Base-by-base conservation (phyloP, 2,329 filamentous ascomycete genomes). In the Beauveria medogensis region DNA sequence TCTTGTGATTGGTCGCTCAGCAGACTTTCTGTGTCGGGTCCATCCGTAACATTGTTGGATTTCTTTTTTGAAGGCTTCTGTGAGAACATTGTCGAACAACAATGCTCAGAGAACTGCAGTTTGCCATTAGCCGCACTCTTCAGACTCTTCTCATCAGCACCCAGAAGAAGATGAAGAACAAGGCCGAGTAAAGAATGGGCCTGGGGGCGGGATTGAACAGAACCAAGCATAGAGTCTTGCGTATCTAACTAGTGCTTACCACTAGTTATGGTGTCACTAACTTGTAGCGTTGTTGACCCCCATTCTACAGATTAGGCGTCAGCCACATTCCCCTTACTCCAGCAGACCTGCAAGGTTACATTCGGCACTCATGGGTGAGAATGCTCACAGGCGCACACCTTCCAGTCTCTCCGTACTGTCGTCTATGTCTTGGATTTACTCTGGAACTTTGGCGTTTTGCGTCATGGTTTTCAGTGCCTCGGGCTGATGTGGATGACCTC, bases 311-410 rank as follows among this genome's bases (percentile, higher is more conserved):
- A 22, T 22, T 22, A 20, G 51, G 59, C 46, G 37, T 22, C 26
- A 40, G 47, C 55, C 55, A 51, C 46, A 30, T 41, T 50, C 20
- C 20, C 18, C 10, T 34, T 2, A 40, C 55, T 16, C 58, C 48
- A 40, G 26, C 12, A 47, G 43, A 41, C 47, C 24, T 61, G 59
- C 20, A 61, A 61, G 52, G 59, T 61, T 61, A 61, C 59, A 61
- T 61, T 26, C 30, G 59, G 24, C 22, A 50, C 22, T 52, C 41
- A 24, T 54, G 26, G 18, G 28, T 3, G 37, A 22, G n/a, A 9
- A 12, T 62, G 16, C 34, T 20, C 24, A 5, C n/a, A 30, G 8
- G 24, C 22, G 16, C 9, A 6, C 10, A 46, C 44, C 9, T 8
- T 18, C 10, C 8, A 5, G 22, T 53, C 6, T 18, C 9, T 34